Evolutionary conservation across 768 basidiomycete genomes (phyloP).

Genomic region (Pulveroboletus sp.): DNA sequence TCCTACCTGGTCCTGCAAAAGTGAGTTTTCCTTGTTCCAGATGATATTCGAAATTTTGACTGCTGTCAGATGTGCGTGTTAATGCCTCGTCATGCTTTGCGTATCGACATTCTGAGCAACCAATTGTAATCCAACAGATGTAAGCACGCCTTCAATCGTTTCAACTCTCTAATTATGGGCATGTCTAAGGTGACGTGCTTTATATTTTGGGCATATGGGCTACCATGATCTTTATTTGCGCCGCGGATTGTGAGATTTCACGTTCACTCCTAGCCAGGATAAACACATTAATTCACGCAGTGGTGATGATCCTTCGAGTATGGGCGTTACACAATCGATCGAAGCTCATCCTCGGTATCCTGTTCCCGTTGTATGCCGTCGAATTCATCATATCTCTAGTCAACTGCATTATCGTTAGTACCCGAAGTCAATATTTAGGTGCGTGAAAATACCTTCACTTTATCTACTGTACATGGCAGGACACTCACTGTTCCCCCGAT

Average conservation of each 20-base stretch:
- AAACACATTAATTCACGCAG: neutral
- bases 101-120: neutral
- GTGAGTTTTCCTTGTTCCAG: neutral
- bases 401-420: neutral
- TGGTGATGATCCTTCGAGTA: neutral
- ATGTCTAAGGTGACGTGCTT: conserved; percentile 1
- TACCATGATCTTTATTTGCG: neutral
- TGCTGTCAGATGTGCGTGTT: neutral
- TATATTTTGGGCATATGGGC: neutral
- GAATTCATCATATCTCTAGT: neutral
- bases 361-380: neutral
- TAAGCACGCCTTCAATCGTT: neutral
- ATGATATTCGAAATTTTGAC: neutral
- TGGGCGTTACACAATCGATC: neutral
- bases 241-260: conserved; percentile 4
- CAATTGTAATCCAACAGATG: neutral
- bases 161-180: neutral
- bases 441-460: neutral
- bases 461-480: neutral
- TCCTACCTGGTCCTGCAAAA: neutral
- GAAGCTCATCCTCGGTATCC: neutral
- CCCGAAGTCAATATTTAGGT: neutral
- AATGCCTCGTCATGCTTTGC: neutral
- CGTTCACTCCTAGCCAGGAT: neutral
- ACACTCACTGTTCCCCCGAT: neutral